Percentiles rank a stretch among this genome's conserved stretches.
Conservation (phyloP, 208 protist species). For the Tetramitus jugosus region DNA sequence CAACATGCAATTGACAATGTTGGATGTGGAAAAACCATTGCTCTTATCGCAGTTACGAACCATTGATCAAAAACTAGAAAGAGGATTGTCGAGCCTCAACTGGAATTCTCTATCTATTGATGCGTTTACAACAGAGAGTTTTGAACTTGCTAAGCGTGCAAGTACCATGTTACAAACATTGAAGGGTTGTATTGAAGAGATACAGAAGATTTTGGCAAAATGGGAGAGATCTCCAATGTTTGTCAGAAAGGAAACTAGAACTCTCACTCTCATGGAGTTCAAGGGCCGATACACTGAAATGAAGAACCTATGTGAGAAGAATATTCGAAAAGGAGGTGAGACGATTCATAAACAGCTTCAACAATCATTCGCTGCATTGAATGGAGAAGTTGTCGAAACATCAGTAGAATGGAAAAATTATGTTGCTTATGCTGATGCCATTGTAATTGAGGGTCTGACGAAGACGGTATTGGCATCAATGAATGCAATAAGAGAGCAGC, state of each 20-base stretch:
- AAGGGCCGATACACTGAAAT: conserved; percentile 61
- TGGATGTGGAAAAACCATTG: conserved; percentile 32
- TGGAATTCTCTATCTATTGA: conserved; percentile 80
- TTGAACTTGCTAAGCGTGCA: conserved; percentile 65
- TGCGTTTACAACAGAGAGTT: conserved; percentile 70
- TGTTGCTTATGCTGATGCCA: conserved; percentile 72
- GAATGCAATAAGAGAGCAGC: conserved; percentile 55
- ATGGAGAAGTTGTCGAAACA: conserved; percentile 38
- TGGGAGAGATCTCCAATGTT: conserved; percentile 53
- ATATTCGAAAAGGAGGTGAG: conserved; percentile 35
- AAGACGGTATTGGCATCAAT: conserved; percentile 63
- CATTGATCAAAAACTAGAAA: conserved; percentile 33
- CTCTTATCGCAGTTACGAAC: conserved; percentile 26
- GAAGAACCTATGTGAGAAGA: conserved; percentile 20
- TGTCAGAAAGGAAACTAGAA: conserved; percentile 64
- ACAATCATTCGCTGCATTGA: conserved; percentile 65
- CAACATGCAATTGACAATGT: background rate
- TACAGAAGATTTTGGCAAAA: conserved; percentile 61
- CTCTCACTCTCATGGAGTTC: conserved; percentile 72
- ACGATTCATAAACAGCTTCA: conserved; percentile 64
- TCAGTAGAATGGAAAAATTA: conserved; percentile 71
- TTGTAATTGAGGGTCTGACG: conserved; percentile 58
- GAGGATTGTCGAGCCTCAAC: conserved; percentile 58
- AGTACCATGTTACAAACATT: conserved; percentile 67
- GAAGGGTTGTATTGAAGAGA: conserved; percentile 70